These are phyloP conservation scores for Desmodesmus armatus DNA, from an alignment of 139 green algal genomes.

Conservation along the genomic window DNA sequence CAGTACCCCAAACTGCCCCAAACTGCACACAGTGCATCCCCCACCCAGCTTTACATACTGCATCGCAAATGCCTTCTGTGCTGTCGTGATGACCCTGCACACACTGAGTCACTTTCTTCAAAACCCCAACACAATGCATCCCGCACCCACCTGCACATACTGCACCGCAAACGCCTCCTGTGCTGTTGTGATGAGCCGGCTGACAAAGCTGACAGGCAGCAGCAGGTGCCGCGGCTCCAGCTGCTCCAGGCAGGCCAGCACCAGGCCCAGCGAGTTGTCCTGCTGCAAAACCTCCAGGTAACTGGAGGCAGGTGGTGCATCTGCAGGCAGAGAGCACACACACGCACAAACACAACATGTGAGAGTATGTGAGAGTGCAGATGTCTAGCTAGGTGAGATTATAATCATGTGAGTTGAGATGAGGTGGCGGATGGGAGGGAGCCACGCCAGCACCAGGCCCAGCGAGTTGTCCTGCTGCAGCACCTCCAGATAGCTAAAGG, in stretches of 20 bases:
- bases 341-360: too few species aligned
- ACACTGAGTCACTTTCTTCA: neutral
- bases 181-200: neutral
- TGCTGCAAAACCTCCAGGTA: conserved; percentile 59
- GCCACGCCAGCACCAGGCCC: conserved; percentile 46
- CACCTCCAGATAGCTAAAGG: conserved; percentile 57
- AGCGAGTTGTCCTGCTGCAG: conserved; percentile 52
- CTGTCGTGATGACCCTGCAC: too few species aligned
- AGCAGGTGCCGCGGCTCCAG: conserved; percentile 30
- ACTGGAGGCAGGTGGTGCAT: conserved; percentile 37
- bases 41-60: neutral
- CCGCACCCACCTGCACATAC: conserved; percentile 48
- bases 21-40: neutral
- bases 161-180: conserved; percentile 39
- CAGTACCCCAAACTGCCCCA: neutral
- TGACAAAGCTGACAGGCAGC: conserved; percentile 15
- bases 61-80: too few species aligned
- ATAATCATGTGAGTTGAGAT: too few species aligned
- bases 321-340: too few species aligned
- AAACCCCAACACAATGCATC: neutral
- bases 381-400: too few species aligned
- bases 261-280: conserved; percentile 49
- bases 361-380: too few species aligned
- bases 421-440: too few species aligned
- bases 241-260: conserved; percentile 46